A percentile compares a stretch with the other conserved stretches of the same genome.
Evolutionary conservation across 2,329 filamentous ascomycete species (phyloP).

Genomic region (Phoma herbarum): DNA sequence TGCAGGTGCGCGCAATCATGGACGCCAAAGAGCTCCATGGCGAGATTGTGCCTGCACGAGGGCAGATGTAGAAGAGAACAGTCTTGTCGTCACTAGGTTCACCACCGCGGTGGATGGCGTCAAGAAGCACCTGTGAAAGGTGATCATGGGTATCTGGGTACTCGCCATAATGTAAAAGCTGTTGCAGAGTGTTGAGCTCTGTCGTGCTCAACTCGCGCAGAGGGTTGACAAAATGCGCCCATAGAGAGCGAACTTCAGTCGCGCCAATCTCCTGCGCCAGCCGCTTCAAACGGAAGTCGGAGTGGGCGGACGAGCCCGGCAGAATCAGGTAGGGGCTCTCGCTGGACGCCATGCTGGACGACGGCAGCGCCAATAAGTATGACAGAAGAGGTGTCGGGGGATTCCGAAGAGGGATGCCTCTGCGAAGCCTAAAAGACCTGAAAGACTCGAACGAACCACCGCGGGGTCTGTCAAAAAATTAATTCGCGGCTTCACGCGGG

Average conservation of each 20-base stretch:
- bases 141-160: conserved; percentile 57
- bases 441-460: conserved; percentile 13
- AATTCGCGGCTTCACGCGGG: conserved; percentile 7
- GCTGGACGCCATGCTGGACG: conserved; percentile 42
- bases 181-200: conserved; percentile 63
- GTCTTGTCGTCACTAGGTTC: conserved; percentile 61
- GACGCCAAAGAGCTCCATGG: conserved; percentile 98
- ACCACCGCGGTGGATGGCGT: conserved; percentile 60
- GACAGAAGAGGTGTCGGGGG: conserved; percentile 22
- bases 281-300: conserved; percentile 58
- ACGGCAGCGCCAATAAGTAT: conserved; percentile 24
- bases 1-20: conserved; percentile 91
- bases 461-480: conserved; percentile 19
- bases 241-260: conserved; percentile 58
- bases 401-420: conserved; percentile 26
- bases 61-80: conserved; percentile 75
- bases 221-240: conserved; percentile 61
- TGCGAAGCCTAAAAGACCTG: conserved; percentile 27
- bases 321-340: conserved; percentile 55
- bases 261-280: conserved; percentile 58
- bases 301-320: conserved; percentile 64
- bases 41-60: conserved; percentile 82
- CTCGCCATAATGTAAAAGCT: conserved; percentile 68
- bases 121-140: conserved; percentile 56
- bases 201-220: conserved; percentile 50